Evolutionary conservation across 768 basidiomycete species (phyloP).

Genomic region (Termitomyces heimii): DNA sequence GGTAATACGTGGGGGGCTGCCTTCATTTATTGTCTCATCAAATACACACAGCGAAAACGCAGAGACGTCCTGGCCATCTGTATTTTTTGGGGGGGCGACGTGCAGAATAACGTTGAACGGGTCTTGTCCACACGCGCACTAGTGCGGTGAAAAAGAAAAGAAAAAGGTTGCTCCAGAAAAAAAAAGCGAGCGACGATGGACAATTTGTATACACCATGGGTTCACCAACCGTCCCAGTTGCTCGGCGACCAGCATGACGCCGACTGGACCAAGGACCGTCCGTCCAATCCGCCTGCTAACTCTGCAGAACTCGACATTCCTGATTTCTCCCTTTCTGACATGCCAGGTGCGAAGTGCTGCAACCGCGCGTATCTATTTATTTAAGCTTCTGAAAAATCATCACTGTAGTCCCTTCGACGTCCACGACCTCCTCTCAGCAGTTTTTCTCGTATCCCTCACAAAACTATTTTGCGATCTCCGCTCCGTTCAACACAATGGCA

Average conservation of each 20-base stretch:
- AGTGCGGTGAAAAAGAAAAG: conserved; percentile 26
- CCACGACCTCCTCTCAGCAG: conserved; percentile 33
- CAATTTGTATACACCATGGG: conserved; percentile 39
- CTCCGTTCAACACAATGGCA: conserved; percentile 46
- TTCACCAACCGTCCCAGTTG: conserved; percentile 27
- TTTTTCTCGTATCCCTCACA: conserved; percentile 33
- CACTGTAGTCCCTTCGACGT: conserved; percentile 16
- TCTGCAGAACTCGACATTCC: conserved; percentile 27
- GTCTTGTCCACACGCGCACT: conserved; percentile 7
- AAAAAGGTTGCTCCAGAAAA: conserved; percentile 25
- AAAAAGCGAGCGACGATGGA: conserved; percentile 32
- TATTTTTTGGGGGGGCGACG: conserved; percentile 14
- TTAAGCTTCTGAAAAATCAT: background rate
- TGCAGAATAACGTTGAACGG: conserved; percentile 12
- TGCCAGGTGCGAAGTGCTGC: conserved; percentile 28
- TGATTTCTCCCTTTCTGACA: conserved; percentile 37
- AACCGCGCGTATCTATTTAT: background rate
- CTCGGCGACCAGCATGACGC: conserved; percentile 29
- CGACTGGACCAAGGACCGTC: conserved; percentile 42
- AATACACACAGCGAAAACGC: conserved; percentile 8
- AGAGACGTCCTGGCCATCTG: conserved; percentile 12
- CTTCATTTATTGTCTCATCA: conserved; percentile 12
- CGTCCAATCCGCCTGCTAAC: conserved; percentile 12
- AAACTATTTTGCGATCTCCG: conserved; percentile 35
- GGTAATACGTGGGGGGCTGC: conserved; percentile 5